phyloP scores from a whole-genome alignment of 352 stramenopile genomes.

The Pythium coloratum region DNA sequence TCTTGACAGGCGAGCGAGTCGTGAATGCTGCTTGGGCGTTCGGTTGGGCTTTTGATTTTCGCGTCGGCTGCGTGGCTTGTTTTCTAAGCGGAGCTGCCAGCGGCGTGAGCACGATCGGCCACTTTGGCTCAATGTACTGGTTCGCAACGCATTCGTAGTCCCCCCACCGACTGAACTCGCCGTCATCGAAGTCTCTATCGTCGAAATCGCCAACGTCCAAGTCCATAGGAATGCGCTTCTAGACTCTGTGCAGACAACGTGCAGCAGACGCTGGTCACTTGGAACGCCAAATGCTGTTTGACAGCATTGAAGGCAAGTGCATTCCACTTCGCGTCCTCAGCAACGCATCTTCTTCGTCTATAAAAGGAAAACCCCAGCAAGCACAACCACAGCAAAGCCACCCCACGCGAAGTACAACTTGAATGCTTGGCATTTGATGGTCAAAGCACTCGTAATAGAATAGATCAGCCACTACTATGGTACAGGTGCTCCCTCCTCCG shows the following conservation, averaged over 20 bases:
- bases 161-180: background rate
- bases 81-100: background rate
- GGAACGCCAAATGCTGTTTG: background rate
- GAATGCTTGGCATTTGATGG: background rate
- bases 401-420: background rate
- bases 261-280: background rate
- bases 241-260: background rate
- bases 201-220: background rate
- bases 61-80: background rate
- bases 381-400: too few species aligned
- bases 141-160: background rate
- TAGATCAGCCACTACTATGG: constrained; percentile 6
- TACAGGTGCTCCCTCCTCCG: background rate
- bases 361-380: background rate
- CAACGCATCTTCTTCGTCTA: background rate
- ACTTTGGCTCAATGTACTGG: background rate
- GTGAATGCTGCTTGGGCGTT: too few species aligned
- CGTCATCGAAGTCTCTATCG: background rate
- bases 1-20: background rate
- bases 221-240: background rate
- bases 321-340: background rate
- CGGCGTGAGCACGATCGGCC: background rate
- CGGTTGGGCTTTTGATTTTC: background rate
- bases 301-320: background rate
- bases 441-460: background rate